Base-by-base conservation (phyloP, 192 early-diverging fungal species). In the Backusella macrospora region DNA sequence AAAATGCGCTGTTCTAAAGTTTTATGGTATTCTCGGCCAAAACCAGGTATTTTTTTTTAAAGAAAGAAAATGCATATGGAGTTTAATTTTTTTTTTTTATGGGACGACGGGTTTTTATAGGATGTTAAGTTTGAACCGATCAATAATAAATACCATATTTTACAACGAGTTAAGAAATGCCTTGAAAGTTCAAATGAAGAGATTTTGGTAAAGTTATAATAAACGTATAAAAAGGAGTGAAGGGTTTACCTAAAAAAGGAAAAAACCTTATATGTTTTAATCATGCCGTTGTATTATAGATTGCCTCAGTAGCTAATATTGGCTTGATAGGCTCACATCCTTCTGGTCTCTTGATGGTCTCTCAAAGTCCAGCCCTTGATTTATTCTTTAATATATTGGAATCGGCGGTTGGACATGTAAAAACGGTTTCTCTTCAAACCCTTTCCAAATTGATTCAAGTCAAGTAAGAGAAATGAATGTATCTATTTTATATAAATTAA, bases 1-100 rank as follows among this genome's bases (percentile, higher is more conserved):
- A 12, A 76, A 73, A 64, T 76, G 77, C 65, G 80, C 81, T 13
- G 70, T 76, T 10, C 55, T 87, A 67, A 86, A 85, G 46, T 83
- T 87, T 62, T 84, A 86, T 76, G 85, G 78, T 12, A 70, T 45
- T 55, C 34, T 85, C 40, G 74, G 72, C 15, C 73, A 65, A 42
- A 65, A 71, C 0, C 14, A 68, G 67, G 84, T 81, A 47, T 65
- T 65, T 46, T 10, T 8, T 18, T 23, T 38, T 44, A 38, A 15
- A 49, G 44, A 62, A 29, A 49, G 14, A 5, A 34, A 59, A 40
- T 52, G 10, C 16, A 18, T 55, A 47, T 46, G 21, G 1, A 14
- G 6, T 46, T 15, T 16, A 18, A 62, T 45, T 39, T 8, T 16
- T 45, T 8, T 14, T 39, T 21, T 59, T 3, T 10, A 34, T 62